Evolutionary conservation across 73 alveolate genomes (phyloP).

Genomic region (Urostyla sp.): DNA sequence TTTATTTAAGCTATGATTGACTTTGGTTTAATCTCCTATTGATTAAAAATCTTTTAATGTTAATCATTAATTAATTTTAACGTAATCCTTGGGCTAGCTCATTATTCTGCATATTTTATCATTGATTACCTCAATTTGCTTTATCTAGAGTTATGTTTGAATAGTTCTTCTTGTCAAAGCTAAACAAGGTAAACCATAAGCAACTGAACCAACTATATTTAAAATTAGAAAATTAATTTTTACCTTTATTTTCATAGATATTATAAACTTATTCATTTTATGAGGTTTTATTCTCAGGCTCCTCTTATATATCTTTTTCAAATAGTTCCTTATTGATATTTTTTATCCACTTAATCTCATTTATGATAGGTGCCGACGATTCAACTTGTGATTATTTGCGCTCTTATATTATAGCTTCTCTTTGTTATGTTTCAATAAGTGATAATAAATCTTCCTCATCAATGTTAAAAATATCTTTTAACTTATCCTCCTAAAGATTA

Average conservation of each 20-base stretch:
- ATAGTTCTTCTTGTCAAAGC: conserved; percentile 57
- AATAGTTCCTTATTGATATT: conserved; percentile 9
- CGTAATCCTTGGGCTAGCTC: conserved; percentile 17
- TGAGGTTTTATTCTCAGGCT: background rate
- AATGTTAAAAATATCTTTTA: conserved; percentile 22
- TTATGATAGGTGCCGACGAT: background rate
- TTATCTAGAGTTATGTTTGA: background rate
- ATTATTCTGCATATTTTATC: conserved; percentile 13
- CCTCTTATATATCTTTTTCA: background rate
- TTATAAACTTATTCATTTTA: background rate
- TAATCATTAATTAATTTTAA: background rate
- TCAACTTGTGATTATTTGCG: background rate
- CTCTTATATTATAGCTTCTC: background rate
- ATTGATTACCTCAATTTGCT: conserved; percentile 41
- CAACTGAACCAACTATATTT: conserved; percentile 51
- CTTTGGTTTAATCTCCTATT: too few species aligned
- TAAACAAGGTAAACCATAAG: conserved; percentile 57
- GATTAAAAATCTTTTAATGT: too few species aligned
- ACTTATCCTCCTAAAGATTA: background rate
- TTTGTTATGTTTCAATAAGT: background rate
- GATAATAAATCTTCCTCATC: conserved; percentile 26
- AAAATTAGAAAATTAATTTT: background rate
- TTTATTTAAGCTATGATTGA: too few species aligned
- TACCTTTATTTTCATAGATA: conserved; percentile 7
- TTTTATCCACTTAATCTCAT: conserved; percentile 10